Evolutionary conservation across 2,329 filamentous ascomycete genomes (phyloP), one percentile per base, ranked within the genome.

Genomic region (Exophiala sp.): DNA sequence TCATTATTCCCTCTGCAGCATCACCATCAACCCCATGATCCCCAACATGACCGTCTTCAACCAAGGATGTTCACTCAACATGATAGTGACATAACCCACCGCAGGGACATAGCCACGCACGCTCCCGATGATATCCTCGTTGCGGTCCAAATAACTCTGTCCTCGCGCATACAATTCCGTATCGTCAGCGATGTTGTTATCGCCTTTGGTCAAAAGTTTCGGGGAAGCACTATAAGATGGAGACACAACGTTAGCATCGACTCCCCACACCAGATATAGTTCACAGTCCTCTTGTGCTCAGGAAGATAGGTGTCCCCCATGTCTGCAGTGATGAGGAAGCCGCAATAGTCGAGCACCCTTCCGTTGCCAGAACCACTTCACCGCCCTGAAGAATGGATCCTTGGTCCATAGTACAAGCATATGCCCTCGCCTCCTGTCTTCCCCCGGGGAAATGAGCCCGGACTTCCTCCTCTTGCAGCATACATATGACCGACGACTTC

Each of bases 31-130:
- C 1, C 91, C 93, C 93, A 98, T 98, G 43, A 96, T 78, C 1
- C 88, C 91, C 63, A 98, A 69, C 83, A 97, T 87, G 21, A 83
- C 91, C 37, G 88, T 94, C 79, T 98, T 98, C 62, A 97, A 68
- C 91, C 91, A 97, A 4, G 93, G 93, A 66, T 98, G 84, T 68
- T 98, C 93, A 56, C 87, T 93, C 56, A 98, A 75, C 68, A 97
- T 75, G 61, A 98, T 98, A 1, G 93, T 98, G 39, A 97, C 90
- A 65, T 97, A 97, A 59, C 93, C 93, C 11, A 97, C 89, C 63
- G 93, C 94, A 0, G 93, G 93, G 50, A 97, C 83, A 67, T 94
- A 98, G 30, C 80, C 93, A 9, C 93, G 75, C 5, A 97, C 93
- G 60, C 86, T 95, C 39, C 93, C 93, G 50, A 98, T 88, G 48